Conservation (phyloP, 2,329 filamentous ascomycete species). For the Penicillium vulpinum region DNA sequence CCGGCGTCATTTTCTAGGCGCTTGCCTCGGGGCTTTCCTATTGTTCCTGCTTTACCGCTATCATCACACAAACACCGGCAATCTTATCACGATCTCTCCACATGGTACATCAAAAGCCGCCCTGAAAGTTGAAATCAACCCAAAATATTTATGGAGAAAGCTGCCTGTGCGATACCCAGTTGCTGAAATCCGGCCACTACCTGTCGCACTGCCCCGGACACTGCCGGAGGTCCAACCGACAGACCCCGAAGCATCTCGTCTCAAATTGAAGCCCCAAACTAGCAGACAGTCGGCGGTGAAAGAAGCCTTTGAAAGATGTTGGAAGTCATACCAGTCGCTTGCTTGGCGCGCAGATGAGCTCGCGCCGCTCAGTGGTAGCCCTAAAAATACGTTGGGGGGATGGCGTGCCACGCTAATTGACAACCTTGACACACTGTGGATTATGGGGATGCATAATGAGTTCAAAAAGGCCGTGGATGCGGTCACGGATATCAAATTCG, state of each 20-base stretch:
- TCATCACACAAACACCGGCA: conserved; percentile 42
- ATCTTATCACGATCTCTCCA: background rate
- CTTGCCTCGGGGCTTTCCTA: conserved; percentile 5
- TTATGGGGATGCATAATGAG: conserved; percentile 72
- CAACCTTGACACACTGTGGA: conserved; percentile 77
- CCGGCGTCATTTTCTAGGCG: conserved; percentile 15
- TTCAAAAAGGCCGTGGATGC: conserved; percentile 72
- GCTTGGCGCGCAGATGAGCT: conserved; percentile 86
- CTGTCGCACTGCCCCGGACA: background rate
- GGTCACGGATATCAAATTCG: conserved; percentile 74
- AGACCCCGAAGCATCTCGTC: background rate
- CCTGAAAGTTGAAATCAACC: background rate
- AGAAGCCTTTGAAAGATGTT: conserved; percentile 70
- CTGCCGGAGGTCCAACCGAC: conserved; percentile 10
- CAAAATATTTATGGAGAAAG: conserved; percentile 8
- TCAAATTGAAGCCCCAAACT: conserved; percentile 5
- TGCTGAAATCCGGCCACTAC: background rate
- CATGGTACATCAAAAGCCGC: background rate
- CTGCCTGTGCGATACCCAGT: conserved; percentile 14
- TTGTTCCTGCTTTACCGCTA: conserved; percentile 14
- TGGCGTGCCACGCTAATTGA: conserved; percentile 88
- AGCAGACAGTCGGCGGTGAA: conserved; percentile 58
- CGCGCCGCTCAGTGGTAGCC: conserved; percentile 65
- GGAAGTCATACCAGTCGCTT: conserved; percentile 73
- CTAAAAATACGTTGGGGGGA: conserved; percentile 75